Conservation (phyloP, 495 filamentous ascomycete species). For the Staphylotrichum longicolle region DNA sequence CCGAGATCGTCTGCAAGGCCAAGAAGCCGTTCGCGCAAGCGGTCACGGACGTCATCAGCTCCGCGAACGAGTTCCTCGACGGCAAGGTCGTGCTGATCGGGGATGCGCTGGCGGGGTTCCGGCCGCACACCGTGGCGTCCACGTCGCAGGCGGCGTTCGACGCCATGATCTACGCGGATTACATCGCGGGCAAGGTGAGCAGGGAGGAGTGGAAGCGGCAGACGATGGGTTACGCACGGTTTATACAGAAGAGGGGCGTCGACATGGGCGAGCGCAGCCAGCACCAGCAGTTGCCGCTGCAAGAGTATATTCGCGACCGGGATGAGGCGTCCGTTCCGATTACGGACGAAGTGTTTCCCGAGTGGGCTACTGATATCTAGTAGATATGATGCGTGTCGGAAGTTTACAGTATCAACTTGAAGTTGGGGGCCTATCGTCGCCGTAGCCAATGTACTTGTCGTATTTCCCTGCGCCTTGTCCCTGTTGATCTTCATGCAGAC, state of each 20-base stretch:
- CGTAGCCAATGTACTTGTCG: background rate
- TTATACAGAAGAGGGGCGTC: background rate
- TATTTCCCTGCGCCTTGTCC: background rate
- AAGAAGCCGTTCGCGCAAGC: background rate
- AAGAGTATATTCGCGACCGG: constrained; percentile 1
- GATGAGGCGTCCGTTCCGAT: background rate
- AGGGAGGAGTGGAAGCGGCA: background rate
- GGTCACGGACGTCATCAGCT: background rate
- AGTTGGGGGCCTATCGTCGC: background rate
- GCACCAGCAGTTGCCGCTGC: background rate
- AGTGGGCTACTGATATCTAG: background rate
- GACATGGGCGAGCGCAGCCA: constrained; percentile 1
- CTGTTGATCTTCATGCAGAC: background rate
- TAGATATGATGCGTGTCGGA: background rate
- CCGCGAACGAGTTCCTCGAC: background rate
- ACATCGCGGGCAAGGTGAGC: background rate
- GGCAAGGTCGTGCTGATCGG: background rate
- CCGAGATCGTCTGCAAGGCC: constrained; percentile 5
- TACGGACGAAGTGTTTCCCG: background rate
- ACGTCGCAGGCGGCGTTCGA: background rate
- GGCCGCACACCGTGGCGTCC: constrained; percentile 1
- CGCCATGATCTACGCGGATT: constrained; percentile 3
- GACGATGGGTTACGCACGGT: background rate
- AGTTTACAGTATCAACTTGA: background rate
- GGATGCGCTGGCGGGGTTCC: background rate